Percentiles rank a stretch among this genome's conserved stretches.
phyloP scores from a whole-genome alignment of 768 basidiomycete species.

The Trametes maxima region DNA sequence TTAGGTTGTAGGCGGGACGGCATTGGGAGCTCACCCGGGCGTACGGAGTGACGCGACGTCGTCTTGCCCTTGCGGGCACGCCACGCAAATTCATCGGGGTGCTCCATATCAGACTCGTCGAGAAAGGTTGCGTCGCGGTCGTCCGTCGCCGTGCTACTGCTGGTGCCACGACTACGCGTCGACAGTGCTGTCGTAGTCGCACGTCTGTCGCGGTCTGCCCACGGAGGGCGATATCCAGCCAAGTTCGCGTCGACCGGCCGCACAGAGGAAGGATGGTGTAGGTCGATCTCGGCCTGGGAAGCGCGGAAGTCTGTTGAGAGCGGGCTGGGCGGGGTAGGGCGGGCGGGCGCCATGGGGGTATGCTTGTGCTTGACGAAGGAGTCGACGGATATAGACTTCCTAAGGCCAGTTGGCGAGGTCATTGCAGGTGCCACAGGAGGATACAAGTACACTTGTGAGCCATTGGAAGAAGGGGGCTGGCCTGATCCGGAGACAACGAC shows the following conservation, averaged over 20 bases:
- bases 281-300: conserved; percentile 17
- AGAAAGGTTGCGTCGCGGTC: conserved; percentile 23
- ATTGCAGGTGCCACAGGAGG: conserved; percentile 32
- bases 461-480: conserved; percentile 21
- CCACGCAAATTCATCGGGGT: conserved; percentile 26
- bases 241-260: conserved; percentile 39
- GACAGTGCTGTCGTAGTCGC: conserved; percentile 34
- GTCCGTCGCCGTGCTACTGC: conserved; percentile 48
- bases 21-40: conserved; percentile 35
- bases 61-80: conserved; percentile 34
- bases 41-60: conserved; percentile 22
- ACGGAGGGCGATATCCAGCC: conserved; percentile 34
- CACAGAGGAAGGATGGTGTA: background rate
- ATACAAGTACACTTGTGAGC: conserved; percentile 22
- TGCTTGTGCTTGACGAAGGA: conserved; percentile 54
- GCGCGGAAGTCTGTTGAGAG: conserved; percentile 26
- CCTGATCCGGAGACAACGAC: conserved; percentile 27
- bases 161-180: conserved; percentile 56
- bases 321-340: conserved; percentile 24
- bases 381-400: conserved; percentile 79
- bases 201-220: conserved; percentile 30
- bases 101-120: conserved; percentile 33
- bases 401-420: conserved; percentile 46
- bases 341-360: conserved; percentile 15
- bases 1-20: conserved; percentile 32